Conservation (phyloP, 257 asterid species). For the Przewalskia tangutica region DNA sequence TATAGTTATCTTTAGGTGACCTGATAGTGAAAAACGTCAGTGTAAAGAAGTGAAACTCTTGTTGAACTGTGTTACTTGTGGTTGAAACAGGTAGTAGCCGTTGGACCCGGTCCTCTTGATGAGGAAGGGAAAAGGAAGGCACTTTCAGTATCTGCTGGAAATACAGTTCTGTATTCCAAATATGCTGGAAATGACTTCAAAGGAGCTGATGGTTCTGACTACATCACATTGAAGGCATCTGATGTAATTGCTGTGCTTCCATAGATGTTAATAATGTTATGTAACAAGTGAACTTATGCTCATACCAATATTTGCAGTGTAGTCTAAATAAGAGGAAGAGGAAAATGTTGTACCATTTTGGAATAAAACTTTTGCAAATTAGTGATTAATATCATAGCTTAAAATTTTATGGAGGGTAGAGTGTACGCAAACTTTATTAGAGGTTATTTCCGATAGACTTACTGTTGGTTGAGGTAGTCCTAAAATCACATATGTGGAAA, state of each 20-base stretch:
- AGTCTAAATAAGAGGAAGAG: neutral
- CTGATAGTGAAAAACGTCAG: neutral
- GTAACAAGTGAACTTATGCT: neutral
- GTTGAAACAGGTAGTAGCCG: conserved; percentile 55
- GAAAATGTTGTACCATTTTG: neutral
- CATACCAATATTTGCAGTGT: neutral
- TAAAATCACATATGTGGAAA: no score
- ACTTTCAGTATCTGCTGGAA: conserved; percentile 58
- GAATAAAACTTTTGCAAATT: neutral
- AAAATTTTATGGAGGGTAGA: no score
- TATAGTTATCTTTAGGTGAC: neutral
- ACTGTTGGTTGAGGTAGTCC: no score
- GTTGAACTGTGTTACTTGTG: neutral
- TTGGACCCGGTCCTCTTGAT: conserved; percentile 77
- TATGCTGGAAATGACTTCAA: conserved; percentile 90
- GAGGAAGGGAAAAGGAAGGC: conserved; percentile 84
- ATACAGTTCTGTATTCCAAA: conserved; percentile 72
- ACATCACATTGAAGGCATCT: conserved; percentile 64
- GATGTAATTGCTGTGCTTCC: conserved; percentile 81
- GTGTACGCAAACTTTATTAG: no score
- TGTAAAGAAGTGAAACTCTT: neutral
- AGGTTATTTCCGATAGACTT: no score
- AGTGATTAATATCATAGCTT: neutral
- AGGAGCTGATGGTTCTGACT: conserved; percentile 62
- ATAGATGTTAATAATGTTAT: conserved; percentile 20